Evolutionary conservation across 2,329 filamentous ascomycete species (phyloP).

Genomic region (Exophiala lecanii-corni): DNA sequence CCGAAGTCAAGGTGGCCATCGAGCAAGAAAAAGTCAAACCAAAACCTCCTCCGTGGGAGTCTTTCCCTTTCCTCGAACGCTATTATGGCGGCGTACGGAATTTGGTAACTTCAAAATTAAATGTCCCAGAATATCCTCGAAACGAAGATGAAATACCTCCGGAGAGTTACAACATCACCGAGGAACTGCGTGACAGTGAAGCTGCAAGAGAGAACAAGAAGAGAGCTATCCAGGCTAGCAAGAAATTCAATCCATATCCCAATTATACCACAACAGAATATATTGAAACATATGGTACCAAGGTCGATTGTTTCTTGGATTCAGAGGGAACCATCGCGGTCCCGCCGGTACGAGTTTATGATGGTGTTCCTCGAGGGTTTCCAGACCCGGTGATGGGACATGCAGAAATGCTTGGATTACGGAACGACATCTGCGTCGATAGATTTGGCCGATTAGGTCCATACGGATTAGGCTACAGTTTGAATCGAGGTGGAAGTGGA

Average conservation of each 20-base stretch:
- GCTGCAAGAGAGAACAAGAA: constrained; percentile 32
- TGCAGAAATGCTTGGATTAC: constrained; percentile 71
- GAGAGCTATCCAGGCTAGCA: constrained; percentile 36
- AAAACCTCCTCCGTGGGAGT: constrained; percentile 70
- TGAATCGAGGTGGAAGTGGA: constrained; percentile 71
- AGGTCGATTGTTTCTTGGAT: constrained; percentile 77
- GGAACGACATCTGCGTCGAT: constrained; percentile 88
- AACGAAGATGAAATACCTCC: constrained; percentile 46
- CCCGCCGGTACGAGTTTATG: constrained; percentile 67
- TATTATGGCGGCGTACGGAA: constrained; percentile 86
- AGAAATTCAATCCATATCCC: constrained; percentile 64
- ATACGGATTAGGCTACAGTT: constrained; percentile 84
- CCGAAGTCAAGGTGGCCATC: constrained; percentile 52
- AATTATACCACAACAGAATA: constrained; percentile 57
- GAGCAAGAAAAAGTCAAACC: constrained; percentile 22
- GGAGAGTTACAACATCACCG: constrained; percentile 28
- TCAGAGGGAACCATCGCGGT: constrained; percentile 58
- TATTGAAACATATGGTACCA: constrained; percentile 51
- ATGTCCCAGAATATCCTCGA: constrained; percentile 75
- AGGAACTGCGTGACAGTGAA: constrained; percentile 8
- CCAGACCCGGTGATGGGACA: constrained; percentile 83
- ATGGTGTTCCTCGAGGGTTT: constrained; percentile 76
- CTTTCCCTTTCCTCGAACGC: constrained; percentile 75
- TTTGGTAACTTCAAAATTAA: constrained; percentile 61
- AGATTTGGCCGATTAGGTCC: constrained; percentile 81